These are phyloP conservation scores for Epichloe bromicola DNA, from an alignment of 2,329 filamentous ascomycete species.

Conservation along the genomic window DNA sequence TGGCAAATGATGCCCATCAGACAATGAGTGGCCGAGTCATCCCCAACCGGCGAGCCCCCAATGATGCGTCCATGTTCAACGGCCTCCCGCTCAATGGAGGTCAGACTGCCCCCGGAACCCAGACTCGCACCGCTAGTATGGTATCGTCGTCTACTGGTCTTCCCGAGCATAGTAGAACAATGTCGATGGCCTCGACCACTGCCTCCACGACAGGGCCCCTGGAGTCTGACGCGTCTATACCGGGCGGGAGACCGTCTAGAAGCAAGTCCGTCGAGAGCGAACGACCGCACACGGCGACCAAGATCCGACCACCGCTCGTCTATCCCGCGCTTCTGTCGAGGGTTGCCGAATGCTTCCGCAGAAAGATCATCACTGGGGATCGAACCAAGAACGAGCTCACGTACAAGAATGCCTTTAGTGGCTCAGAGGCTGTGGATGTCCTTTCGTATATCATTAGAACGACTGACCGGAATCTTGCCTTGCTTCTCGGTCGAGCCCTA, in stretches of 20 bases:
- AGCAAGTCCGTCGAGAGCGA: slow-evolving; percentile 42
- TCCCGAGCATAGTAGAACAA: slow-evolving; percentile 47
- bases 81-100: slow-evolving; percentile 24
- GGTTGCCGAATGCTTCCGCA: slow-evolving; percentile 83
- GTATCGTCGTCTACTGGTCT: slow-evolving; percentile 40
- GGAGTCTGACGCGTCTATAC: slow-evolving; percentile 36
- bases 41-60: slow-evolving; percentile 49
- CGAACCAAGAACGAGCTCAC: slow-evolving; percentile 92
- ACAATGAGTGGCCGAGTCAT: slow-evolving; percentile 91
- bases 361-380: slow-evolving; percentile 74
- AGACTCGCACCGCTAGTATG: slow-evolving; percentile 50
- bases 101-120: slow-evolving; percentile 34
- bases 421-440: slow-evolving; percentile 88
- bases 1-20: slow-evolving; percentile 70
- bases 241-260: slow-evolving; percentile 44
- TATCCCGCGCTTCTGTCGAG: slow-evolving; percentile 91
- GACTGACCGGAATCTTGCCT: slow-evolving; percentile 83
- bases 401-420: slow-evolving; percentile 95
- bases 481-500: slow-evolving; percentile 78
- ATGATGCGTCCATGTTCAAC: slow-evolving; percentile 25
- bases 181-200: slow-evolving; percentile 87
- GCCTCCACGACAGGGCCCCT: slow-evolving; percentile 55
- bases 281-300: slow-evolving; percentile 41
- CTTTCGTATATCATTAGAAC: slow-evolving; percentile 96
- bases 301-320: slow-evolving; percentile 66